These are phyloP conservation scores for Daldinia bambusicola DNA, from an alignment of 495 filamentous ascomycete genomes.

Conservation along the genomic window DNA sequence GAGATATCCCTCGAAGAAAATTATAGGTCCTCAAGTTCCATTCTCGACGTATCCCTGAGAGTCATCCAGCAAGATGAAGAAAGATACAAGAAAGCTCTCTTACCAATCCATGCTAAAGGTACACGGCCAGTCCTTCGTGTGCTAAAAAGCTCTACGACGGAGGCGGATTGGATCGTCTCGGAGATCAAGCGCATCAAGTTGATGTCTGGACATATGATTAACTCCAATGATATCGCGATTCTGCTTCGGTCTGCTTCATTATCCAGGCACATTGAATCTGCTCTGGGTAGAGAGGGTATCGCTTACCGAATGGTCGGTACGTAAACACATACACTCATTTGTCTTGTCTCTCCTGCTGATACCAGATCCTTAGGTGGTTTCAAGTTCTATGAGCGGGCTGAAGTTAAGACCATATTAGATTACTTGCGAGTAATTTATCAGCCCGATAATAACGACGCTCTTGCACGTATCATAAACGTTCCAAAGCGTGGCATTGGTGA, in stretches of 20 bases:
- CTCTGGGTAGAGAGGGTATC: constrained; percentile 85
- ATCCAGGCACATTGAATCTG: constrained; percentile 85
- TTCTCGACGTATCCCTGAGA: constrained; percentile 80
- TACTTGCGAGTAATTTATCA: constrained; percentile 89
- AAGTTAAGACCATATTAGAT: constrained; percentile 89
- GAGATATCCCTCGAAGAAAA: constrained; percentile 93
- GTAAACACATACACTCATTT: constrained; percentile 13
- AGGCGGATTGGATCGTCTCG: constrained; percentile 88
- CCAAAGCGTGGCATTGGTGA: constrained; percentile 87
- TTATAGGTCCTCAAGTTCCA: constrained; percentile 92
- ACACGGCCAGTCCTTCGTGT: constrained; percentile 85
- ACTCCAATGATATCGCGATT: constrained; percentile 83
- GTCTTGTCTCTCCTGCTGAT: constrained; percentile 7
- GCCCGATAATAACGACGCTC: constrained; percentile 87
- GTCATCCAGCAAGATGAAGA: constrained; percentile 92
- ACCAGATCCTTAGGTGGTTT: constrained; percentile 62
- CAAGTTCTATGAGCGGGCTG: constrained; percentile 90
- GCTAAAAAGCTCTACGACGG: constrained; percentile 74
- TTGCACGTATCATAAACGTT: constrained; percentile 85
- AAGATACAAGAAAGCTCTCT: constrained; percentile 79
- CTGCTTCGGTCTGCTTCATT: constrained; percentile 84
- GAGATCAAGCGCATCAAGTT: constrained; percentile 80
- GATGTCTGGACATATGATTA: constrained; percentile 77
- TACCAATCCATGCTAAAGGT: constrained; percentile 83
- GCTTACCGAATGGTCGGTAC: constrained; percentile 91